These are phyloP conservation scores for Saururus chinensis DNA, from an alignment of 164 flowering plant species.

Conservation along the genomic window DNA sequence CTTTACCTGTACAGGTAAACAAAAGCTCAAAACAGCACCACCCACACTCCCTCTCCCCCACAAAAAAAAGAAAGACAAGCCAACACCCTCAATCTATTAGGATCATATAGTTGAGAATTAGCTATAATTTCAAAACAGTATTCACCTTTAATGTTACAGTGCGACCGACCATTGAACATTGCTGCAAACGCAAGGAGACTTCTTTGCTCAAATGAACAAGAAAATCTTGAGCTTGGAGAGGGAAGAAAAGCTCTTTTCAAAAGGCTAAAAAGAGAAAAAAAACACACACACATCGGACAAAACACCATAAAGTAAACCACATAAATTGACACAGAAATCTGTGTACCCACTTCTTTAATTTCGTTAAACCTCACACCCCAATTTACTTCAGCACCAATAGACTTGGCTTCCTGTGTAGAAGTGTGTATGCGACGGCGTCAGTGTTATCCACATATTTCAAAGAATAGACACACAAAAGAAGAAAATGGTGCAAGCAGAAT, in stretches of 20 bases:
- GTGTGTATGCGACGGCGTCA: no score
- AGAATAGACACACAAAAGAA: no score
- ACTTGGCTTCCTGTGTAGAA: constrained; percentile 67
- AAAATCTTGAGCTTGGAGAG: constrained; percentile 46
- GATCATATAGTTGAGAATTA: no score
- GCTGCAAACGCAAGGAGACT: constrained; percentile 78
- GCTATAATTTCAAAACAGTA: no score
- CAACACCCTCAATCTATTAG: no score
- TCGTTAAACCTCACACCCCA: constrained; percentile 95
- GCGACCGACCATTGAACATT: constrained; percentile 75
- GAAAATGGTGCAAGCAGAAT: no score
- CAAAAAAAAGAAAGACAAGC: no score
- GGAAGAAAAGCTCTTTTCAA: neutral
- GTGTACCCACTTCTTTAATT: constrained; percentile 60
- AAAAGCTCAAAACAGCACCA: no score
- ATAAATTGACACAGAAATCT: neutral
- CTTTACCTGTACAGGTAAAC: constrained; percentile 38
- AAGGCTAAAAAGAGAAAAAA: neutral
- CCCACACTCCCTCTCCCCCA: no score
- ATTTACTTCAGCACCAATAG: constrained; percentile 94
- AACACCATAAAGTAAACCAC: neutral
- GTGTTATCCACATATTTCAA: no score
- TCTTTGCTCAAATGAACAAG: constrained; percentile 76
- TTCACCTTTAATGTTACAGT: constrained; percentile 74
- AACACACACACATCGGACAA: neutral